A percentile compares a stretch with the other conserved stretches of the same genome.
These are phyloP conservation scores for Pseudozyma tsukubaensis DNA, from an alignment of 1,284 basidiomycete species.

Conservation along the genomic window DNA sequence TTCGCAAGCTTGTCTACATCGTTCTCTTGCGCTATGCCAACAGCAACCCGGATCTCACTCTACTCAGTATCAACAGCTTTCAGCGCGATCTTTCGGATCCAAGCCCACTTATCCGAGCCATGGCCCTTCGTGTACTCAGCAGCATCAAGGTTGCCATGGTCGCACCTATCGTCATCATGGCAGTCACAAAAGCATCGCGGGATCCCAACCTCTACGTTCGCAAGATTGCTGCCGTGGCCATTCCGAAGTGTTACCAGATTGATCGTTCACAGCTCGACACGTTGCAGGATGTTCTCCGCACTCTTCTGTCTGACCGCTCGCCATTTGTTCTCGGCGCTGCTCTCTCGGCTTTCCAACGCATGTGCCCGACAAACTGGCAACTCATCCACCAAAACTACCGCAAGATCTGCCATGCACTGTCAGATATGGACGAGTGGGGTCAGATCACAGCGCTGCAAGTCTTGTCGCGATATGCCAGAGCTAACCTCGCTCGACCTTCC, in stretches of 20 bases:
- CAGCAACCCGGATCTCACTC: conserved; percentile 82
- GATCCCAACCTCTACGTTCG: conserved; percentile 94
- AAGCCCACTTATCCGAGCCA: conserved; percentile 85
- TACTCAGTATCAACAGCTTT: conserved; percentile 98
- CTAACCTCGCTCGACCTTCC: conserved; percentile 36
- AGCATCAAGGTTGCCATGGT: conserved; percentile 90
- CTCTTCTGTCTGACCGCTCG: conserved; percentile 82
- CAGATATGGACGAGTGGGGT: conserved; percentile 96
- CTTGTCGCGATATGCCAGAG: conserved; percentile 83
- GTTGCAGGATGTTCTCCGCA: conserved; percentile 79
- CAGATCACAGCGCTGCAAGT: conserved; percentile 85
- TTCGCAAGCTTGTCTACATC: conserved; percentile 96
- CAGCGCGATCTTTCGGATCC: conserved; percentile 94
- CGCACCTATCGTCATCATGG: conserved; percentile 84
- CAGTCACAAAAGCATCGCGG: conserved; percentile 88
- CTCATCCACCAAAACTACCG: conserved; percentile 90
- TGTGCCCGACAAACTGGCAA: conserved; percentile 71
- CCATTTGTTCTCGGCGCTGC: conserved; percentile 89
- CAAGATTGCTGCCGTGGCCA: conserved; percentile 87
- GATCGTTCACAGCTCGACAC: conserved; percentile 76
- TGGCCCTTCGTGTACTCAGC: conserved; percentile 92
- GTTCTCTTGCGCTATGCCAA: conserved; percentile 90
- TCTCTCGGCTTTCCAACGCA: conserved; percentile 77
- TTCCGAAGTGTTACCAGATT: conserved; percentile 80
- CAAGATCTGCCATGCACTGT: conserved; percentile 81